These are phyloP conservation scores for Zymoseptoria brevis DNA, from an alignment of 2,329 filamentous ascomycete genomes.

Conservation along the genomic window DNA sequence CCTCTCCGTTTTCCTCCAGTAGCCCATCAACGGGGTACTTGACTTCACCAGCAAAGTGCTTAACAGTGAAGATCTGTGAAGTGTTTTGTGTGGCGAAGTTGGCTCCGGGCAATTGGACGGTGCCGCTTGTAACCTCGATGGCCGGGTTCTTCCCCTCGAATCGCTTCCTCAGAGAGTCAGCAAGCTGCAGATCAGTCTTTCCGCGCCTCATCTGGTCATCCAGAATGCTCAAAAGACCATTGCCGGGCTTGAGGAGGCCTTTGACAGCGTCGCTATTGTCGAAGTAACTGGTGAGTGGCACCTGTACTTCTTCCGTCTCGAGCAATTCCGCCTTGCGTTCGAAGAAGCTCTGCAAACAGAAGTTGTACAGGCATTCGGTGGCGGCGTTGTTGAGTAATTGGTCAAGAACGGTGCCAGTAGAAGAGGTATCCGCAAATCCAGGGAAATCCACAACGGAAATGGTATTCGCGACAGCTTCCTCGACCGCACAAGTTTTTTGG, in stretches of 20 bases:
- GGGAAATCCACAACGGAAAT: slow-evolving; percentile 95
- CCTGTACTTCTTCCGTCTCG: slow-evolving; percentile 85
- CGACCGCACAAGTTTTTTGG: slow-evolving; percentile 74
- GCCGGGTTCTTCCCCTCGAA: slow-evolving; percentile 93
- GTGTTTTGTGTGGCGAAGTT: slow-evolving; percentile 82
- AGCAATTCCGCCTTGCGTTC: slow-evolving; percentile 87
- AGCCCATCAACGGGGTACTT: slow-evolving; percentile 84
- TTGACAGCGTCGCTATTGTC: slow-evolving; percentile 94
- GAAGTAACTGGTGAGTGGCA: slow-evolving; percentile 91
- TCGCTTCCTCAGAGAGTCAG: slow-evolving; percentile 83
- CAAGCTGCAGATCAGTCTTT: slow-evolving; percentile 77
- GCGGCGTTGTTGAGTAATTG: slow-evolving; percentile 93
- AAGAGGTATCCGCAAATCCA: slow-evolving; percentile 76
- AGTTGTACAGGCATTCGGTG: slow-evolving; percentile 83
- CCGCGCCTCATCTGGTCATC: slow-evolving; percentile 92
- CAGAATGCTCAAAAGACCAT: slow-evolving; percentile 85
- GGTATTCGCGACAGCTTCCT: slow-evolving; percentile 86
- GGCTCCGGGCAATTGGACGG: slow-evolving; percentile 70
- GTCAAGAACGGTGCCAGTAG: slow-evolving; percentile 78
- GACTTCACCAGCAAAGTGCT: slow-evolving; percentile 92
- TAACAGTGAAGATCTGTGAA: slow-evolving; percentile 76
- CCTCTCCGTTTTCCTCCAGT: slow-evolving; percentile 90
- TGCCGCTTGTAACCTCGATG: slow-evolving; percentile 69
- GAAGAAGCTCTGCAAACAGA: slow-evolving; percentile 92
- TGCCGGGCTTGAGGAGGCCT: slow-evolving; percentile 82